Conservation (phyloP, 2,329 filamentous ascomycete genomes). For the Xylaria polymorpha region DNA sequence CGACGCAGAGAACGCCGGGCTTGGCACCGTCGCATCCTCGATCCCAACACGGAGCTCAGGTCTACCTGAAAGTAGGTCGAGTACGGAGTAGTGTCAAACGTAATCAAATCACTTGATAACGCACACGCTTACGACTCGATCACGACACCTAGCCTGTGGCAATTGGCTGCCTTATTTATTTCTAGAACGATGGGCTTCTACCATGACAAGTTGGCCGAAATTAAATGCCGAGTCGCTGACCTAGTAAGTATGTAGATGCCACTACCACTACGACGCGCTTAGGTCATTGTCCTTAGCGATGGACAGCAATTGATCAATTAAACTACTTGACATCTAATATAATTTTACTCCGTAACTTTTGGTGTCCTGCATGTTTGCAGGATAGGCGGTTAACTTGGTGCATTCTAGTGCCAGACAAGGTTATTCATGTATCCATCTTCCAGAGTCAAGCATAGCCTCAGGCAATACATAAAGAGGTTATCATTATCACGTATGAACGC, state of each 20-base stretch:
- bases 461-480: background rate
- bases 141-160: background rate
- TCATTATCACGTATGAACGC: background rate
- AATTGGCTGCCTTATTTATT: background rate
- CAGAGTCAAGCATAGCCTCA: background rate
- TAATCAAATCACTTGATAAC: constrained; percentile 21
- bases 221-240: background rate
- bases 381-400: background rate
- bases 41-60: constrained; percentile 10
- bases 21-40: constrained; percentile 31
- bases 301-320: background rate
- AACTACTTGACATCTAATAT: background rate
- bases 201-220: background rate
- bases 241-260: background rate
- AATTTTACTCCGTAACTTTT: background rate
- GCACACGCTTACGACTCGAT: constrained; percentile 22
- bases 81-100: constrained; percentile 22
- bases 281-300: background rate
- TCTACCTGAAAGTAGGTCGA: background rate
- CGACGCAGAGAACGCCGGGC: constrained; percentile 31
- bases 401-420: background rate
- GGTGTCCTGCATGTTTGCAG: background rate
- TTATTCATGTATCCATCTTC: background rate
- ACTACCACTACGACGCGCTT: background rate
- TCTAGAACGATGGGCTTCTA: background rate